These are phyloP conservation scores for Populus hybrid DNA, from an alignment of 441 rosid genomes.

Conservation along the genomic window DNA sequence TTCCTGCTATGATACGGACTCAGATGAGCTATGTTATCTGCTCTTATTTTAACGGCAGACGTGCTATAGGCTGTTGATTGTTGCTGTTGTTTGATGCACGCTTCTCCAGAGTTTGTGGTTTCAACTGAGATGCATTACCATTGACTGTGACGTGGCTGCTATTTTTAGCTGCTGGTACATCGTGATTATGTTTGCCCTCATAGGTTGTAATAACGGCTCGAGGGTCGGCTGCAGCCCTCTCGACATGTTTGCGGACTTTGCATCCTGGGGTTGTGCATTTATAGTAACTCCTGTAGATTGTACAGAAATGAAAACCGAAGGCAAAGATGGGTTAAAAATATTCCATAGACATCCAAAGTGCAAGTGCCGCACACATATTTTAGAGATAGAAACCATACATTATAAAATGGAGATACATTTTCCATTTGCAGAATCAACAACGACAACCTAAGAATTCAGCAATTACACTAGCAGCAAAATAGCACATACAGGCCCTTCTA, in stretches of 20 bases:
- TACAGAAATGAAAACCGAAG: not conserved
- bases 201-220: slow-evolving; percentile 80
- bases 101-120: slow-evolving; percentile 30
- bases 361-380: not conserved
- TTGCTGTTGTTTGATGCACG: slow-evolving; percentile 12
- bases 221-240: slow-evolving; percentile 43
- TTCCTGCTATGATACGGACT: not conserved
- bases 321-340: not conserved
- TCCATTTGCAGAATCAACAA: not conserved
- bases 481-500: not conserved
- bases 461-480: not conserved
- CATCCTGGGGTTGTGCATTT: slow-evolving; percentile 37
- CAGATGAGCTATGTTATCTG: not conserved
- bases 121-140: slow-evolving; percentile 36
- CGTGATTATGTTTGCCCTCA: slow-evolving; percentile 85
- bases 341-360: not conserved
- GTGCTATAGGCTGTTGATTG: not conserved
- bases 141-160: slow-evolving; percentile 61
- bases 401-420: not conserved
- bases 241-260: slow-evolving; percentile 55
- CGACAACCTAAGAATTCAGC: not conserved
- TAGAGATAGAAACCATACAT: not conserved
- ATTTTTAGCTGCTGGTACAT: slow-evolving; percentile 62
- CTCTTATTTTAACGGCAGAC: not conserved
- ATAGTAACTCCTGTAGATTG: slow-evolving; percentile 51